phyloP scores from a whole-genome alignment of 306 rosid genomes.

The Quercus engelmannii region DNA sequence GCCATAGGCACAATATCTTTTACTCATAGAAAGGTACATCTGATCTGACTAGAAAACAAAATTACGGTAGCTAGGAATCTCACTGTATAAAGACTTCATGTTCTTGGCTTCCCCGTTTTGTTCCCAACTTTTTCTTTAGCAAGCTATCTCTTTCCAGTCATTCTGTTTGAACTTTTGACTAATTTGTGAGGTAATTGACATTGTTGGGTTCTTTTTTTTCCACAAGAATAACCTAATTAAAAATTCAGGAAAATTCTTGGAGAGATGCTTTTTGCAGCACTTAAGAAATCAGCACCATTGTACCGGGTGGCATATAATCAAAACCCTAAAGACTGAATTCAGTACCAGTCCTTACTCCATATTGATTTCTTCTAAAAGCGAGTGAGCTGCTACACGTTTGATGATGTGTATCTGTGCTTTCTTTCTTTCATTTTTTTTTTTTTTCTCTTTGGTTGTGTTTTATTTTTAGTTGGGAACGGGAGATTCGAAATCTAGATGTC shows the following conservation, averaged over 20 bases:
- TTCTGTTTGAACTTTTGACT: constrained; percentile 8
- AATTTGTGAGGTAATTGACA: constrained; percentile 13
- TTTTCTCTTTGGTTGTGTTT: no score
- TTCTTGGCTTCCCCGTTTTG: constrained; percentile 8
- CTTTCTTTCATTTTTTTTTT: no score
- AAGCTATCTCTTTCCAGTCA: background rate
- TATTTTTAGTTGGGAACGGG: no score
- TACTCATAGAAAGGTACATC: constrained; percentile 17
- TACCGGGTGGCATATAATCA: no score
- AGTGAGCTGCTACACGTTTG: no score
- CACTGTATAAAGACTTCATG: constrained; percentile 2
- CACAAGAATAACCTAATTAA: background rate
- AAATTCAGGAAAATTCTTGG: background rate
- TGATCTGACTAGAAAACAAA: constrained; percentile 17
- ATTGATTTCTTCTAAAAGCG: no score
- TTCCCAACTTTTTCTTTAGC: constrained; percentile 9
- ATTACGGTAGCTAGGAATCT: constrained; percentile 18
- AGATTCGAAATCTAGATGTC: no score
- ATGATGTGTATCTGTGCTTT: no score
- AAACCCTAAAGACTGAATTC: no score
- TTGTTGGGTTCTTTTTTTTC: background rate
- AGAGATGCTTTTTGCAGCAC: background rate
- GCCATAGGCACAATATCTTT: constrained; percentile 2
- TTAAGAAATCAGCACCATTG: no score
- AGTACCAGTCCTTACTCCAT: no score